phyloP scores from a whole-genome alignment of 805 yeast genomes.

The Isabelozyma pseudorhagii region DNA sequence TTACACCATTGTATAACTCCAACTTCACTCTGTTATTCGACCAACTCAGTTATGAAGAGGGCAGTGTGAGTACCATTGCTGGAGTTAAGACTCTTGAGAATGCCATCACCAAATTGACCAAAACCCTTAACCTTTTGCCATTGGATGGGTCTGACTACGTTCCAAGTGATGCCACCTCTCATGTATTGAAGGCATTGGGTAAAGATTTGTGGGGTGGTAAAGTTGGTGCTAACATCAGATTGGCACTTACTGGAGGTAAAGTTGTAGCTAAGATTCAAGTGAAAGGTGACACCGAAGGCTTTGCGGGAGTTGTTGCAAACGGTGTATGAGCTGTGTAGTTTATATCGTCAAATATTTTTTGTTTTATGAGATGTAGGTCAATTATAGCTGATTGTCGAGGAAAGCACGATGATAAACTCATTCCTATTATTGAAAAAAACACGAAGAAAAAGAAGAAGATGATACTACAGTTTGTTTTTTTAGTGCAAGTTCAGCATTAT shows the following conservation, averaged over 20 bases:
- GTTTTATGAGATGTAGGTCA: not conserved
- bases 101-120: conserved; percentile 50
- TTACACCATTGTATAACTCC: conserved; percentile 73
- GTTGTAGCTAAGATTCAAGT: conserved; percentile 58
- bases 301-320: conserved; percentile 51
- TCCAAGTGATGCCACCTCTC: conserved; percentile 56
- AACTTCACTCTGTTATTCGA: conserved; percentile 74
- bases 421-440: too few relatives aligned
- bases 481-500: too few relatives aligned
- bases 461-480: too few relatives aligned
- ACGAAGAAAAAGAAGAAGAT: too few relatives aligned
- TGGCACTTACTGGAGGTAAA: conserved; percentile 55
- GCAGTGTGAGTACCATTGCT: conserved; percentile 65
- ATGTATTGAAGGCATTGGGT: conserved; percentile 79
- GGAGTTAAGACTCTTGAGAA: conserved; percentile 31
- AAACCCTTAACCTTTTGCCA: conserved; percentile 51
- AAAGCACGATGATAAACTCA: not conserved
- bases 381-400: not conserved
- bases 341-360: not conserved
- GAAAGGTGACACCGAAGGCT: conserved; percentile 44
- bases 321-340: conserved; percentile 16
- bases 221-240: conserved; percentile 47
- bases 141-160: conserved; percentile 72
- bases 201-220: conserved; percentile 63
- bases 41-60: conserved; percentile 57